These are phyloP conservation scores for Pseudomassariella vexata DNA, from an alignment of 2,329 filamentous ascomycete species.

Conservation along the genomic window DNA sequence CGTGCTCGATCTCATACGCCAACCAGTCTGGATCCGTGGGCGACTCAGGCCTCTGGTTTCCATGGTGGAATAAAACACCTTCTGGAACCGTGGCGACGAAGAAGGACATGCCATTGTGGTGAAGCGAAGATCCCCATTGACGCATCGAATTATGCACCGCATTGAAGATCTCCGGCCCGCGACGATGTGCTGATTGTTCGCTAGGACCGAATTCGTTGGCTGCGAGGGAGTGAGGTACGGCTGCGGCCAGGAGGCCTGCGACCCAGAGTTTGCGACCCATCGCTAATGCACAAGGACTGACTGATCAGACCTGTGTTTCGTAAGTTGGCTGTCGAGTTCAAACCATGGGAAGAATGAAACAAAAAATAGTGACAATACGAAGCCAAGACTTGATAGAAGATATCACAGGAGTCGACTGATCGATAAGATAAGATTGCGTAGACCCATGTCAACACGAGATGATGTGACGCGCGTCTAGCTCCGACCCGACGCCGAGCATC, in stretches of 20 bases:
- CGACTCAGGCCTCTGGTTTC: constrained; percentile 31
- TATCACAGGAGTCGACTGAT: background rate
- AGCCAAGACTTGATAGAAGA: background rate
- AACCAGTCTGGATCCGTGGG: constrained; percentile 52
- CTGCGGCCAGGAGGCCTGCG: constrained; percentile 1
- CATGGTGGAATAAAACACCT: constrained; percentile 53
- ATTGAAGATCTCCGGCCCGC: constrained; percentile 55
- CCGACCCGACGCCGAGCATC: too few species aligned
- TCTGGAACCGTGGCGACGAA: constrained; percentile 50
- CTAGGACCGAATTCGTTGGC: constrained; percentile 3
- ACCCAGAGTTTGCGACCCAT: constrained; percentile 5
- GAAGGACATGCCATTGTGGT: constrained; percentile 60
- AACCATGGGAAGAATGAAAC: background rate
- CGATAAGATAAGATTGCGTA: constrained; percentile 6
- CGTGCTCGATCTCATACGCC: constrained; percentile 59
- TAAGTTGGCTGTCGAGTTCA: background rate
- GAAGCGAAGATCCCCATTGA: constrained; percentile 56
- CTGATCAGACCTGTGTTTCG: background rate
- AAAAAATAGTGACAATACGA: background rate
- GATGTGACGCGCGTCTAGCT: too few species aligned
- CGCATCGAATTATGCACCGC: constrained; percentile 54
- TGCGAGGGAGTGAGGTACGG: background rate
- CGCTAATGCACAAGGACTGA: background rate
- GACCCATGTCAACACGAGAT: too few species aligned
- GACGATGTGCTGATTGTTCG: constrained; percentile 3